Conservation (phyloP, 306 rosid species). For the Luffa acutangula region DNA sequence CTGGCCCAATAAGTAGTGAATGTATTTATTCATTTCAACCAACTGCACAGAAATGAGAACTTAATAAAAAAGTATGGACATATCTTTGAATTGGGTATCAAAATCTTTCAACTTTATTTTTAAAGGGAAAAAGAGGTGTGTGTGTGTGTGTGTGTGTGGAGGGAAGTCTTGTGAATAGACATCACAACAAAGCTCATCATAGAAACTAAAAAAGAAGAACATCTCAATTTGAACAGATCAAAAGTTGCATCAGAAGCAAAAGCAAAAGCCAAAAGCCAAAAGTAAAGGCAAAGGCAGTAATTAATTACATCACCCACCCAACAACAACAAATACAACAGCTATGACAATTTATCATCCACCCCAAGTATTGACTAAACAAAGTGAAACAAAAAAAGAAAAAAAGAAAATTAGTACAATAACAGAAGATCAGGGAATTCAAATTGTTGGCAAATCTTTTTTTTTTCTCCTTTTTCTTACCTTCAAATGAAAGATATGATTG, state of each 20-base stretch:
- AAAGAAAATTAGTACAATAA: background rate
- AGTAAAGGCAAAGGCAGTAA: slow-evolving; percentile 10
- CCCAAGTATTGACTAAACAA: background rate
- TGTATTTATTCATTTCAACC: slow-evolving; percentile 3
- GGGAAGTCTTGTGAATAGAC: slow-evolving; percentile 4
- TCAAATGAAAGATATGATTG: slow-evolving; percentile 9
- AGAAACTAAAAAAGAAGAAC: background rate
- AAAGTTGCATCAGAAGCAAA: slow-evolving; percentile 11
- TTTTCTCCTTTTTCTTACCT: background rate
- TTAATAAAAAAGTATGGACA: background rate
- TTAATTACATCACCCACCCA: slow-evolving; percentile 17
- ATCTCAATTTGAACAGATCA: slow-evolving; percentile 2
- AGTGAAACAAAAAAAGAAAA: background rate
- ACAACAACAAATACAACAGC: slow-evolving; percentile 3
- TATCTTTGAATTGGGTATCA: background rate
- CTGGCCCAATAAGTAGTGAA: background rate
- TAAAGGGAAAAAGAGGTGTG: background rate
- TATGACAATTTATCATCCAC: slow-evolving; percentile 3
- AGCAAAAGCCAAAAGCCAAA: background rate
- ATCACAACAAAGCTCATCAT: slow-evolving; percentile 9
- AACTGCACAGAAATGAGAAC: background rate
- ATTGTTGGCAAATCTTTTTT: background rate
- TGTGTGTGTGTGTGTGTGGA: background rate
- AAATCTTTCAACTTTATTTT: background rate
- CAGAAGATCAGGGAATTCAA: background rate